Percentiles rank a stretch among this genome's conserved stretches.
Evolutionary conservation across 352 stramenopile species (phyloP).

Genomic region (Globisporangium parvum): DNA sequence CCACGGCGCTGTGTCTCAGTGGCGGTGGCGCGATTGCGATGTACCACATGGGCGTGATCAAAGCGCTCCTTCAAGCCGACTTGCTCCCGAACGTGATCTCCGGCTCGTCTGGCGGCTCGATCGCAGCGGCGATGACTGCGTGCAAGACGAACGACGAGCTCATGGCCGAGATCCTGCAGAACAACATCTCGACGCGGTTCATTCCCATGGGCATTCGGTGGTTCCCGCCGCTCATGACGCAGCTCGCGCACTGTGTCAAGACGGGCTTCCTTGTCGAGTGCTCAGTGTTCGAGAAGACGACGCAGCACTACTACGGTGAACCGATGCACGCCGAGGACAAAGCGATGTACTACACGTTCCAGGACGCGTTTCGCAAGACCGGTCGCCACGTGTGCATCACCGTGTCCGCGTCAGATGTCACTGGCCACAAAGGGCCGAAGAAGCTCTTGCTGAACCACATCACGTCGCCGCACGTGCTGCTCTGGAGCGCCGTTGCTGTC

Average conservation of each 20-base stretch:
- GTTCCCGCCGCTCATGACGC: constrained; percentile 79
- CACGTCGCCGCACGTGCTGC: constrained; percentile 88
- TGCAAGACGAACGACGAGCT: constrained; percentile 84
- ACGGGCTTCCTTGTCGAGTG: constrained; percentile 85
- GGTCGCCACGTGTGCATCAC: constrained; percentile 93
- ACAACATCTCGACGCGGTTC: constrained; percentile 55
- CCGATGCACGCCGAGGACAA: constrained; percentile 38
- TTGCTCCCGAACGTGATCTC: constrained; percentile 91
- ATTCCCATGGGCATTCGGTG: constrained; percentile 52
- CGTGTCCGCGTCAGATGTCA: constrained; percentile 88
- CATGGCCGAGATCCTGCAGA: constrained; percentile 40
- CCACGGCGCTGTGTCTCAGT: constrained; percentile 88
- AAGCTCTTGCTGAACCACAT: constrained; percentile 92
- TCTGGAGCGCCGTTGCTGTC: constrained; percentile 88
- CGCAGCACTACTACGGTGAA: constrained; percentile 89
- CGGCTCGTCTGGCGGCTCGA: constrained; percentile 89
- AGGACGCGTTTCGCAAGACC: constrained; percentile 91
- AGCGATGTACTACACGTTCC: constrained; percentile 86
- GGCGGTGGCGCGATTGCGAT: constrained; percentile 90
- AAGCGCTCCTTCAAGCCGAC: constrained; percentile 80
- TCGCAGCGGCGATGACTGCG: constrained; percentile 81
- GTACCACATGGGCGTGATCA: constrained; percentile 93
- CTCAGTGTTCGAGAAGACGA: constrained; percentile 75
- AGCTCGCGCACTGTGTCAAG: constrained; percentile 86
- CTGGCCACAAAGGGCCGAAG: constrained; percentile 69